Conservation (phyloP, 1,284 basidiomycete species). For the Trichosporon ovoides region DNA sequence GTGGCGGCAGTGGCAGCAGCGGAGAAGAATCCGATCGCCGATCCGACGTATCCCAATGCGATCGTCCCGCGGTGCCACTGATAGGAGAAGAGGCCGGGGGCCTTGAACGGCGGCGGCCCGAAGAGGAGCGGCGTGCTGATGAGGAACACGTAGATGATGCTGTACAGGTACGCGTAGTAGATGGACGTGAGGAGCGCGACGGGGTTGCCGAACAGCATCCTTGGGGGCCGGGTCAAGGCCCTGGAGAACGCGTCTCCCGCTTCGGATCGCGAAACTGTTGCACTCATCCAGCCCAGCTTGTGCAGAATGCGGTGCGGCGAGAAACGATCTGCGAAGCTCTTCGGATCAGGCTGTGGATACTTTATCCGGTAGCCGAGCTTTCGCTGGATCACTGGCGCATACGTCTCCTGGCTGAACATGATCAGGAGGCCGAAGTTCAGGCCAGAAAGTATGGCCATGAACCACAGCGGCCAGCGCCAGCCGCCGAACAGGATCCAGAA, state of each 20-base stretch:
- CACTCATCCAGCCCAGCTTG: conserved; percentile 35
- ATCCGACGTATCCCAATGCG: conserved; percentile 48
- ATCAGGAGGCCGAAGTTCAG: conserved; percentile 38
- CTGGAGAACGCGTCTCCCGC: conserved; percentile 27
- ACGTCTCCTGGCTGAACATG: conserved; percentile 41
- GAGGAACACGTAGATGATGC: conserved; percentile 49
- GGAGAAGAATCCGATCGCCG: conserved; percentile 48
- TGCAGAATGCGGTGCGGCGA: conserved; percentile 23
- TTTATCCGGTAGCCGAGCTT: conserved; percentile 29
- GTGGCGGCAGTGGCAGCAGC: conserved; percentile 45
- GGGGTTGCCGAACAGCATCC: conserved; percentile 47
- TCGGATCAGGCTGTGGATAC: conserved; percentile 20
- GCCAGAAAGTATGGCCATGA: conserved; percentile 38
- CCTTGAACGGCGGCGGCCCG: conserved; percentile 39
- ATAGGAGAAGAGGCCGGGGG: conserved; percentile 46
- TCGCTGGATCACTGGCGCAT: conserved; percentile 42
- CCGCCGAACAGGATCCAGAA: conserved; percentile 41
- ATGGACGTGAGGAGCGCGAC: conserved; percentile 48
- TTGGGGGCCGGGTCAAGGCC: conserved; percentile 48
- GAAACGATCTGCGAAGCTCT: conserved; percentile 16
- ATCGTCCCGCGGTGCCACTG: conserved; percentile 45
- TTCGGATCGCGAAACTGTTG: conserved; percentile 35
- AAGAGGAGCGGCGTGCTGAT: conserved; percentile 50
- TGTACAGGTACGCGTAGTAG: conserved; percentile 52
- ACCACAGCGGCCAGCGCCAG: conserved; percentile 47